Conservation (phyloP, 495 filamentous ascomycete species). For the Thozetella sp. region DNA sequence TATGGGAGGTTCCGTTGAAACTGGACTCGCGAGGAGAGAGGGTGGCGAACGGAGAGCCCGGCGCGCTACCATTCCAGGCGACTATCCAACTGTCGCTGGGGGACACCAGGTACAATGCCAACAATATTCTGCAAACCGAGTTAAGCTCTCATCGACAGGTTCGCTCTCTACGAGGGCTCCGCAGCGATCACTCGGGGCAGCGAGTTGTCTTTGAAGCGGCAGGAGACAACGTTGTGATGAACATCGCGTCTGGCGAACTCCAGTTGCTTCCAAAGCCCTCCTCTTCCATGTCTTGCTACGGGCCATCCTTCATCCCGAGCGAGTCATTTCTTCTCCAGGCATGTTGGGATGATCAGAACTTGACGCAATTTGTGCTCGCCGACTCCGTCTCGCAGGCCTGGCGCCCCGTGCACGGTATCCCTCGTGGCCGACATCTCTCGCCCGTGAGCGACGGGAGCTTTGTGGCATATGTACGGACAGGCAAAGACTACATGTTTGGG, state of each 20-base stretch:
- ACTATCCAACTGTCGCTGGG: background rate
- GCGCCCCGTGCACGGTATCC: background rate
- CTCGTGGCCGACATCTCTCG: background rate
- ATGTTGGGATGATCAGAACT: background rate
- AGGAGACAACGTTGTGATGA: background rate
- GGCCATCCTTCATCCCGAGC: background rate
- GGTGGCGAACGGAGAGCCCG: background rate
- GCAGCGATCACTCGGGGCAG: background rate
- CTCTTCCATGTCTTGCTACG: background rate
- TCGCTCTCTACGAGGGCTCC: background rate
- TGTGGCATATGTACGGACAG: background rate
- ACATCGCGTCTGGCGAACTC: background rate
- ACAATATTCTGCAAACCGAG: background rate
- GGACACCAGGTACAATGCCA: background rate
- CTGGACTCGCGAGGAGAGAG: background rate
- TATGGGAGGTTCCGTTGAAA: background rate
- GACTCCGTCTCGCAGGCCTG: background rate
- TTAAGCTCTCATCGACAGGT: background rate
- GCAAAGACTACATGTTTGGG: constrained; percentile 1
- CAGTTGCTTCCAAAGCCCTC: background rate
- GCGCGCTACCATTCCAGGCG: background rate
- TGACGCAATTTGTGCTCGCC: background rate
- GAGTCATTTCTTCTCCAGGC: background rate
- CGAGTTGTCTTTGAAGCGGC: background rate
- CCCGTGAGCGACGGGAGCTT: background rate